Evolutionary conservation across 345 rosid species (phyloP).

Genomic region (Gossypium herbaceum): DNA sequence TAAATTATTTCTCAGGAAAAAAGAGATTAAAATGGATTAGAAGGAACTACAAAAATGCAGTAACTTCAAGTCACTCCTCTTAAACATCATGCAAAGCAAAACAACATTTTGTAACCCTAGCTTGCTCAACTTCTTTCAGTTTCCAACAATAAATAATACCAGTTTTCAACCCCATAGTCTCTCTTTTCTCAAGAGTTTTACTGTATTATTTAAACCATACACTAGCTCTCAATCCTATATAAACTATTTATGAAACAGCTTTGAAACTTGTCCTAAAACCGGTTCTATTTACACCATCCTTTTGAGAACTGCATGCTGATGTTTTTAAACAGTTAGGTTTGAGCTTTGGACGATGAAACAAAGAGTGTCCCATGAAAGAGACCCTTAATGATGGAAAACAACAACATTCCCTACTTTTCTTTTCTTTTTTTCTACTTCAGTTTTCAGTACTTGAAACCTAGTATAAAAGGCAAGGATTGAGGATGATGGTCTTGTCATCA

Average conservation of each 20-base stretch:
- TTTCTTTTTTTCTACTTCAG: background rate
- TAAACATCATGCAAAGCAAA: background rate
- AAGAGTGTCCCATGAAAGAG: conserved; percentile 9
- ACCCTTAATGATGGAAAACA: background rate
- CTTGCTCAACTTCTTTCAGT: background rate
- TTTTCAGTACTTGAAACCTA: background rate
- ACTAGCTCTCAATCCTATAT: too few species aligned
- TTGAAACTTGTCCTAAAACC: background rate
- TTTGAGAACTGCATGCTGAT: background rate
- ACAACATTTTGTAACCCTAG: background rate
- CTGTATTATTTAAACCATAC: background rate
- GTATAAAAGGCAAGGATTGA: background rate
- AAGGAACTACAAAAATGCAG: too few species aligned
- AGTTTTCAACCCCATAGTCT: background rate
- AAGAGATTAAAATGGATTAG: too few species aligned
- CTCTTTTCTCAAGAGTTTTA: background rate
- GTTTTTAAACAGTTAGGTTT: background rate
- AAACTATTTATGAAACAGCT: background rate
- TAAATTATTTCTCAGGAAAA: too few species aligned
- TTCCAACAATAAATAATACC: background rate
- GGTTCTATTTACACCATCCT: background rate
- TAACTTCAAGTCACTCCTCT: background rate
- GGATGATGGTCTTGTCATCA: background rate
- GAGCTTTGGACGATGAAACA: background rate
- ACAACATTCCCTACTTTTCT: background rate